Evolutionary conservation across 78 protist species (phyloP), one percentile per base, ranked within the genome.

Genomic region (Cavenderia fasciculata): DNA sequence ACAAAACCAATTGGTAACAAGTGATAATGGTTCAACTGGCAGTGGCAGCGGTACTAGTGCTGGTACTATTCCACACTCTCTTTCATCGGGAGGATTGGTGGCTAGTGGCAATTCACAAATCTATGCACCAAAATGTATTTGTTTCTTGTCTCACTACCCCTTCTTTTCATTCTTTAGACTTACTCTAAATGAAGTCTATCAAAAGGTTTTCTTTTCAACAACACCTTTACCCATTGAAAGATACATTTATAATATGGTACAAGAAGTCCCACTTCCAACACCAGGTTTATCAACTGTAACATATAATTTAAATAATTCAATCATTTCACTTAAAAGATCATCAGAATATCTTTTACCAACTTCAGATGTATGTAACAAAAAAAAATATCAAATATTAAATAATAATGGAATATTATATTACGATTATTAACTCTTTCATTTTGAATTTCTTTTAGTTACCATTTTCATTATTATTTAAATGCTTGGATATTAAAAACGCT

Each of bases 81-180:
- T 54, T 16, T 44, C 63, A 73, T 27, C 6, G 1, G n/a, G n/a
- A 54, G 14, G 8, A 12, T 5, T n/a, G 5, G 6, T 4, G 7
- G 34, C n/a, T 18, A 54, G 14, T 54, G n/a, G 61, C 23, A 27
- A 70, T 38, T 63, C 72, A 12, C 31, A 27, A 18, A 2, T 74
- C 2, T 87, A 65, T 59, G 77, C 43, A n/a, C 93, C 86, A 54
- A 87, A 87, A 40, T 87, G 93, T 38, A 74, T 87, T 34, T 87
- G 93, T 27, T 56, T 87, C 23, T 41, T 87, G 25, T 87, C 93
- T 31, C 93, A 87, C 27, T 87, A 59, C 44, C 93, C 93, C 46
- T 87, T 74, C 43, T 87, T 49, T 38, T 69, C 85, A 52, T 47
- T 77, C 71, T 87, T 87, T 47, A 75, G 93, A 63, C 49, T 77